Evolutionary conservation across 352 stramenopile species (phyloP).

Genomic region (Globisporangium canariense): DNA sequence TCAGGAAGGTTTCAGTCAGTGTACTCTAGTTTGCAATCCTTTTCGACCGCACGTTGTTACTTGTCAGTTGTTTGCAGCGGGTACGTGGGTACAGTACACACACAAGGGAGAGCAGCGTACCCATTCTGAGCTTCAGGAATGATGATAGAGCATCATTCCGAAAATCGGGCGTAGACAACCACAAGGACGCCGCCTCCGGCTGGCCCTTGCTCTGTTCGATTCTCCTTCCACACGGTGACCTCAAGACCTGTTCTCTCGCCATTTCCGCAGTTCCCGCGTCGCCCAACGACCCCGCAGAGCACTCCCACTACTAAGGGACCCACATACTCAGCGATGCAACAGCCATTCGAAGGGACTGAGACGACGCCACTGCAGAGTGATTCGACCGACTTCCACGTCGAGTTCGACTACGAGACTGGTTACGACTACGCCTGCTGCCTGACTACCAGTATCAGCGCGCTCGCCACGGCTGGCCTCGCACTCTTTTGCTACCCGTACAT

Average conservation of each 20-base stretch:
- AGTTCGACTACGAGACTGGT: conserved; percentile 23
- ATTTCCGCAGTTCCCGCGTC: not conserved
- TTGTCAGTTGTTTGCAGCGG: too few species aligned
- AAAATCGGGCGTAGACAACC: too few species aligned
- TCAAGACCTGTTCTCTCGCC: not conserved
- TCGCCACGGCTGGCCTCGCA: conserved; percentile 9
- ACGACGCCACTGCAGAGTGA: not conserved
- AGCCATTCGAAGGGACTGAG: not conserved
- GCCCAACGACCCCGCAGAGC: too few species aligned
- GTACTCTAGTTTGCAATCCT: too few species aligned
- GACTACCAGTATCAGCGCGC: conserved; percentile 5
- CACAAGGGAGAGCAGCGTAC: not conserved
- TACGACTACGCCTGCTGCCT: conserved; percentile 17
- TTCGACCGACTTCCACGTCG: conserved; percentile 14
- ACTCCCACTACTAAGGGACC: not conserved
- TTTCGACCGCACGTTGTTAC: too few species aligned
- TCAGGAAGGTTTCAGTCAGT: not conserved
- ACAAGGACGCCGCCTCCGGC: too few species aligned
- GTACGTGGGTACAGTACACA: too few species aligned
- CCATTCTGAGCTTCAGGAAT: not conserved
- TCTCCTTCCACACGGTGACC: too few species aligned
- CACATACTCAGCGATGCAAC: not conserved
- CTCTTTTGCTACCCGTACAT: conserved; percentile 17
- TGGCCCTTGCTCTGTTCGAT: too few species aligned
- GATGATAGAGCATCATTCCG: too few species aligned